A percentile compares a stretch with the other conserved stretches of the same genome.
Evolutionary conservation across 305 asterid species (phyloP).

Genomic region (Nicotiana rustica): DNA sequence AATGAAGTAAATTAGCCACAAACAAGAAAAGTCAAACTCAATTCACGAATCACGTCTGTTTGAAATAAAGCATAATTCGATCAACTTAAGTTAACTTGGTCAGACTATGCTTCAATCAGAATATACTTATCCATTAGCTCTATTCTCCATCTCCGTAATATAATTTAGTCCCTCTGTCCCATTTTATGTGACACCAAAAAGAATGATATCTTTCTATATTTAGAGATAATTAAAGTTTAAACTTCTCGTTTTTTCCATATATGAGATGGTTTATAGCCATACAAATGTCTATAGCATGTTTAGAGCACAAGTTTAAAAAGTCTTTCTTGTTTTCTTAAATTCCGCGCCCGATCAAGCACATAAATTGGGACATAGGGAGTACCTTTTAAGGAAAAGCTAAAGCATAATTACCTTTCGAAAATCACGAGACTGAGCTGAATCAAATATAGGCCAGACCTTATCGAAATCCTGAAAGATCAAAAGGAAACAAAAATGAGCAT

Average conservation of each 20-base stretch:
- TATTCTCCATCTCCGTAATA: not conserved
- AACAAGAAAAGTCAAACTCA: not conserved
- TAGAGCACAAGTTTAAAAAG: not conserved
- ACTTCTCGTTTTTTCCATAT: not conserved
- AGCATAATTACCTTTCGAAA: conserved; percentile 76
- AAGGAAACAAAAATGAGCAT: not conserved
- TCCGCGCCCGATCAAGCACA: not conserved
- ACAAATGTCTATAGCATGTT: not conserved
- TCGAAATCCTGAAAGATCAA: conserved; percentile 81
- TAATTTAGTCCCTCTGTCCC: not conserved
- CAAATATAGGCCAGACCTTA: conserved; percentile 99
- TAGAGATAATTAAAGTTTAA: no score
- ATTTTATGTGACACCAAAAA: not conserved
- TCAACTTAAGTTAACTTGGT: conserved; percentile 9
- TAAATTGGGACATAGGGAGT: not conserved
- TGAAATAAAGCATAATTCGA: not conserved
- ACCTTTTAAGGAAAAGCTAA: not conserved
- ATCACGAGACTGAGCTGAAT: conserved; percentile 99
- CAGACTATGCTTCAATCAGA: conserved; percentile 1
- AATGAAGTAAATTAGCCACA: not conserved
- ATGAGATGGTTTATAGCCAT: not conserved
- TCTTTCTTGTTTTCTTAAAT: not conserved
- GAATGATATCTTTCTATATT: no score
- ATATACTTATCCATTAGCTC: not conserved
- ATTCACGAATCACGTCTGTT: conserved; percentile 25